Evolutionary conservation across 345 rosid genomes (phyloP).

Genomic region (Arabidopsis suecica): DNA sequence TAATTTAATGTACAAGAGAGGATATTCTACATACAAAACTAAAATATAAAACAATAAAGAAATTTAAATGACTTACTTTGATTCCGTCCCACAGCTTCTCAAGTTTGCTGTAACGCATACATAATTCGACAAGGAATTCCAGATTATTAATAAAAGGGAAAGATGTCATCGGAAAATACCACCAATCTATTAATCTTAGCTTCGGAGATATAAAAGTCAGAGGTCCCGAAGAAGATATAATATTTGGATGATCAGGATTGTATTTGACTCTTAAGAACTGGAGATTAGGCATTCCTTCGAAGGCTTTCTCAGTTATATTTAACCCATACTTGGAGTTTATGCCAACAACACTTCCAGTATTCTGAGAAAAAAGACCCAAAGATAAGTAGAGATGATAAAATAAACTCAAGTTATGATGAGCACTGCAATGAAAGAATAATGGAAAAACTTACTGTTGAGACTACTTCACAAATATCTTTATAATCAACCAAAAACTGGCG

Average conservation of each 20-base stretch:
- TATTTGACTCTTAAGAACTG: conserved; percentile 1
- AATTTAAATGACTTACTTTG: conserved; percentile 1
- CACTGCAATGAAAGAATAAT: background rate
- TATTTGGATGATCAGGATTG: background rate
- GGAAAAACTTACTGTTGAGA: conserved; percentile 23
- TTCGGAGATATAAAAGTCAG: background rate
- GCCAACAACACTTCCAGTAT: conserved; percentile 23
- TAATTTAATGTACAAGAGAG: too few species aligned
- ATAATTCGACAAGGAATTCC: conserved; percentile 26
- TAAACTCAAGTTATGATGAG: background rate
- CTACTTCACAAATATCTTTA: conserved; percentile 27
- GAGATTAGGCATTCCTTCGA: conserved; percentile 32
- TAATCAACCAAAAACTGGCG: conserved; percentile 25
- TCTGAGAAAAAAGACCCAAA: background rate
- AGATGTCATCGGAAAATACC: background rate
- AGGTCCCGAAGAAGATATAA: background rate
- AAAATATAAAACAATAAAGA: background rate
- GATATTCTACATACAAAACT: too few species aligned
- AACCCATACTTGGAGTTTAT: background rate
- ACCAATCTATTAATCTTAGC: conserved; percentile 29
- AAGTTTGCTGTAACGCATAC: background rate
- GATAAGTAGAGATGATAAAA: background rate
- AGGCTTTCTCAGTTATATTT: background rate
- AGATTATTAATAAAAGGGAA: background rate
- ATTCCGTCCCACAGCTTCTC: conserved; percentile 32